phyloP scores from a whole-genome alignment of 208 protist species.

The Strigomonas culicis region DNA sequence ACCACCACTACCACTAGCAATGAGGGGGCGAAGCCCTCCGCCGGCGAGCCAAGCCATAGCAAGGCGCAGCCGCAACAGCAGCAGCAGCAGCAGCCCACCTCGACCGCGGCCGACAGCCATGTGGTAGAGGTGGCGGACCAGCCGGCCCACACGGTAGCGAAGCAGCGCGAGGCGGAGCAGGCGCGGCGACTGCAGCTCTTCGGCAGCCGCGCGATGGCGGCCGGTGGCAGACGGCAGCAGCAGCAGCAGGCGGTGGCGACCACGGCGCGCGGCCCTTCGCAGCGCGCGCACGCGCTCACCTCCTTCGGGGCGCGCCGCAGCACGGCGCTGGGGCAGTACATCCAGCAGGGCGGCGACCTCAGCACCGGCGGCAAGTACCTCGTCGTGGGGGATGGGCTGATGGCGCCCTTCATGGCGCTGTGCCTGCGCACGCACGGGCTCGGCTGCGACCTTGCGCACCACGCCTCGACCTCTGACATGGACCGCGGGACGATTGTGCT shows the following conservation, averaged over 20 bases:
- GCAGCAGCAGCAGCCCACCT: not conserved
- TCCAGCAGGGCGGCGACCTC: conserved; percentile 43
- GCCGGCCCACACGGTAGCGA: conserved; percentile 9
- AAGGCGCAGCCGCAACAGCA: not conserved
- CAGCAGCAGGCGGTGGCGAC: not conserved
- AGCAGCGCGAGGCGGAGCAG: conserved; percentile 17
- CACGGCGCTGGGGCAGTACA: conserved; percentile 44
- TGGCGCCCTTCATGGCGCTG: conserved; percentile 91
- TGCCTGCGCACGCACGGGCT: conserved; percentile 87
- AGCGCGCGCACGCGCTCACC: conserved; percentile 34
- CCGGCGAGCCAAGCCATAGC: not conserved
- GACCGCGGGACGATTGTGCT: conserved; percentile 88
- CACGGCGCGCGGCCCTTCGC: conserved; percentile 1
- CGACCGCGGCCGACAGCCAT: not conserved
- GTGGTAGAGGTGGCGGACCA: not conserved
- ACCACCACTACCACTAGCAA: not conserved
- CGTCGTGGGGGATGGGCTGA: conserved; percentile 87
- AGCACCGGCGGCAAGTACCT: conserved; percentile 72
- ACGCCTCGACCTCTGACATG: conserved; percentile 51
- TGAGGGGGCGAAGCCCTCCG: not conserved
- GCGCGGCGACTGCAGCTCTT: conserved; percentile 57
- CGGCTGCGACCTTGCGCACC: conserved; percentile 83
- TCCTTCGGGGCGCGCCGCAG: conserved; percentile 54
- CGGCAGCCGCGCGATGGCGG: conserved; percentile 79
- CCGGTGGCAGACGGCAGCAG: conserved; percentile 41